Evolutionary conservation across 2,329 filamentous ascomycete genomes (phyloP).

Genomic region (Colletotrichum sp.): DNA sequence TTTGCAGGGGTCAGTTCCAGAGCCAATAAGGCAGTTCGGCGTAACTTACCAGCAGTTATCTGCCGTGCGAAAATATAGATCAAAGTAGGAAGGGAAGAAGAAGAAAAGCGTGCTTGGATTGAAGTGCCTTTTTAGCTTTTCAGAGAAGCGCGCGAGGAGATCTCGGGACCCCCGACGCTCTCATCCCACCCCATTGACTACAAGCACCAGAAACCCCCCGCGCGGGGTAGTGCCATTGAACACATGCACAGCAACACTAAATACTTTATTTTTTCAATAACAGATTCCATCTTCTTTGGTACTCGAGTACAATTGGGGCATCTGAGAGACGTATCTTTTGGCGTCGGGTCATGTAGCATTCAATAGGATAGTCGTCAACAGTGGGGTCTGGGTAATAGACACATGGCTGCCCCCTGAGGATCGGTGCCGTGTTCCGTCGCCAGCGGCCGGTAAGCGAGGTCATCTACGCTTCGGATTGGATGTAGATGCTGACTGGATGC

Average conservation of each 20-base stretch:
- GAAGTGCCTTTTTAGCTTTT: not conserved
- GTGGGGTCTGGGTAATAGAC: not conserved
- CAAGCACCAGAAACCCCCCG: not conserved
- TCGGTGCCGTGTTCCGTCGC: not conserved
- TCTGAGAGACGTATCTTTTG: not conserved
- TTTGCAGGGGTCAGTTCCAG: not conserved
- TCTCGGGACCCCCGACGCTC: not conserved
- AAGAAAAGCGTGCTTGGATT: rapidly evolving
- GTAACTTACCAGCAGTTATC: not conserved
- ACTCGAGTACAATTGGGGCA: too few species aligned
- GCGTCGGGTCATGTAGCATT: not conserved
- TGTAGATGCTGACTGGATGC: not conserved
- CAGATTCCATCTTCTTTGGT: too few species aligned
- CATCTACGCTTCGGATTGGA: not conserved
- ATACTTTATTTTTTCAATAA: too few species aligned
- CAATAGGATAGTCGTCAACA: not conserved
- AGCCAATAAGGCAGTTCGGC: rapidly evolving
- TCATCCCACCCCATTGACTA: not conserved
- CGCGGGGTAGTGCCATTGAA: not conserved
- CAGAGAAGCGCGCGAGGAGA: not conserved
- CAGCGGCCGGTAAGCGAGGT: not conserved
- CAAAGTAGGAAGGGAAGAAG: not conserved
- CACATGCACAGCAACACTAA: not conserved
- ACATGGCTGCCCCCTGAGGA: not conserved
- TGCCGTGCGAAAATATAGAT: not conserved